phyloP scores from a whole-genome alignment of 2,329 filamentous ascomycete genomes.

The Botryosphaeria dothidea region DNA sequence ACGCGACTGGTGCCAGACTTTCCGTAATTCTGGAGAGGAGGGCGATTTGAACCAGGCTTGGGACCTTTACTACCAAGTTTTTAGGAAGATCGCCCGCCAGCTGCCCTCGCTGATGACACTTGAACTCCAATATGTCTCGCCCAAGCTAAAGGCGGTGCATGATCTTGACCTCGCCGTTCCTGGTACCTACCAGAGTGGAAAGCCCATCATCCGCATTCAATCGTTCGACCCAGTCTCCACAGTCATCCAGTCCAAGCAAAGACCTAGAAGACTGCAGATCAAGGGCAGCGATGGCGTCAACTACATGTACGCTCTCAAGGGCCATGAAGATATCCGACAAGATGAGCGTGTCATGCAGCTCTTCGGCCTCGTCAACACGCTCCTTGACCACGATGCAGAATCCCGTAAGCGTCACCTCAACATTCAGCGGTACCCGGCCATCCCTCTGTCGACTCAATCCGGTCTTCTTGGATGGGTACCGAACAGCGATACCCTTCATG shows the following conservation, averaged over 20 bases:
- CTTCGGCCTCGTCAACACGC: conserved; percentile 95
- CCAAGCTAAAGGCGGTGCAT: conserved; percentile 81
- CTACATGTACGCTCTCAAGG: conserved; percentile 91
- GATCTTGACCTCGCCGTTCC: conserved; percentile 94
- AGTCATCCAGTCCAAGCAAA: conserved; percentile 96
- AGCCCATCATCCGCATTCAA: conserved; percentile 78
- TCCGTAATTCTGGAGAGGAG: conserved; percentile 82
- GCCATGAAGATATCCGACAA: conserved; percentile 98
- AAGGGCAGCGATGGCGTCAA: conserved; percentile 84
- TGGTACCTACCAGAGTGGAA: conserved; percentile 82
- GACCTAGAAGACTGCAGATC: conserved; percentile 84
- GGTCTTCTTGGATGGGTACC: conserved; percentile 95
- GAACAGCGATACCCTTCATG: conserved; percentile 95
- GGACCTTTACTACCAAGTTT: conserved; percentile 99
- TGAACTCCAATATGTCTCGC: conserved; percentile 95
- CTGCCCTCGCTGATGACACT: conserved; percentile 88
- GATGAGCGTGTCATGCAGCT: conserved; percentile 99
- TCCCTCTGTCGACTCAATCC: conserved; percentile 93
- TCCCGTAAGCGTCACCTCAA: conserved; percentile 96
- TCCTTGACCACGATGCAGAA: conserved; percentile 90
- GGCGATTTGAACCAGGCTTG: conserved; percentile 97
- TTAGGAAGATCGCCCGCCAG: conserved; percentile 91
- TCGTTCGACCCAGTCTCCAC: conserved; percentile 88
- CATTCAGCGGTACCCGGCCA: conserved; percentile 95
- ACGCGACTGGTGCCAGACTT: conserved; percentile 92